Evolutionary conservation across 345 rosid species (phyloP), one percentile per base, ranked within the genome.

Genomic region (Sisymbrium altissimum): DNA sequence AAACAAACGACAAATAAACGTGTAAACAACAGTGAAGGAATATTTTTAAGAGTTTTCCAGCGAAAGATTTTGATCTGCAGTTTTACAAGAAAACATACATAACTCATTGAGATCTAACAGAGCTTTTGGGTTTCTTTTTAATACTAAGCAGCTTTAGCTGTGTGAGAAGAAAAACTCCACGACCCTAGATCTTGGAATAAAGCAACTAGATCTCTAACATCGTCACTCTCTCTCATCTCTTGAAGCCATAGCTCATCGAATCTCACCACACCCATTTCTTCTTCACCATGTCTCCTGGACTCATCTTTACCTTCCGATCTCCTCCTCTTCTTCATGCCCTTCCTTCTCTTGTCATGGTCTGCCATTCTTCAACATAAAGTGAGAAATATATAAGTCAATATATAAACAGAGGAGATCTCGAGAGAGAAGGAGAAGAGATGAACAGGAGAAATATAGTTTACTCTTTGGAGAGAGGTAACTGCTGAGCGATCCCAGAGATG

Each of bases 321-420:
- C 78, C 68, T 82, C 61, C 41, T 78, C 69, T 71, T 84, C 71
- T 78, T 80, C 65, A 86, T 78, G 23, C 69, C 79, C 49, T 84
- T 82, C 64, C 88, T 79, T 74, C 86, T 84, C 59, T 48, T 75
- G 29, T 86, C 88, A 65, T 86, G 90, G 81, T 86, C 90, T 36
- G 81, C 84, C 71, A 86, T 77, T 76, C 90, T 84, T 69, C 61
- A 78, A 39, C 72, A 60, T 4, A 12, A 5, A 55, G 1, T 9
- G 7, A 64, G 8, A 71, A 1, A 54, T 1, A 41, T 1, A 18
- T 0, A 46, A 78, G 71, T 64, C 52, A 60, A 61, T 13, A 52
- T 15, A 29, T 4, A 49, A 66, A 40, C 50, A 58, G 39, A 55
- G n/a, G 36, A 56, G 29, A 41, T 39, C 7, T 13, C 19, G 7